These are phyloP conservation scores for Yamadazyma insecticola DNA, from an alignment of 805 yeast species.

Conservation along the genomic window DNA sequence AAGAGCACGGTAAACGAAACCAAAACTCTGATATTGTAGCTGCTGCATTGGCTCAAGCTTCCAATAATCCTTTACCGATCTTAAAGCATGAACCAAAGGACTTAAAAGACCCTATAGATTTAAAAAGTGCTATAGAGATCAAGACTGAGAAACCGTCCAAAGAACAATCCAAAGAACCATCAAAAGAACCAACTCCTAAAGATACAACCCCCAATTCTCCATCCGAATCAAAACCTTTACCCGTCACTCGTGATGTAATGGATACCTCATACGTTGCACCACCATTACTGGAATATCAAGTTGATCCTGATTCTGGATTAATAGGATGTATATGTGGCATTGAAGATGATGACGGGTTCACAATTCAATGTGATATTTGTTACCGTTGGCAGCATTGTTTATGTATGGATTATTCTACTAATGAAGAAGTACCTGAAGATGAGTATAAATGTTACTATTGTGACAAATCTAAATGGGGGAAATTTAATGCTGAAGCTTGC, in stretches of 20 bases:
- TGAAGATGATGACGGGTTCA: conserved; percentile 88
- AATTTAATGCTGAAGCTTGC: conserved; percentile 37
- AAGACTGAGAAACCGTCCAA: too few relatives aligned
- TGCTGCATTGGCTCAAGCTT: conserved; percentile 80
- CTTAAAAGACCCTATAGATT: too few relatives aligned
- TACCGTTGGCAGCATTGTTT: conserved; percentile 92
- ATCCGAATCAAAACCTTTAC: too few relatives aligned
- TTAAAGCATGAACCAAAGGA: too few relatives aligned
- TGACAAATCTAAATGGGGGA: conserved; percentile 42
- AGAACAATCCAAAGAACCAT: too few relatives aligned
- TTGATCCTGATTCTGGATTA: conserved; percentile 76
- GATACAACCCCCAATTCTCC: too few relatives aligned
- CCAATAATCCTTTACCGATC: conserved; percentile 65
- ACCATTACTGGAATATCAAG: conserved; percentile 47
- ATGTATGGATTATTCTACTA: conserved; percentile 76
- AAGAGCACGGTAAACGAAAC: conserved; percentile 28
- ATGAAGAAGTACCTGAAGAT: conserved; percentile 75
- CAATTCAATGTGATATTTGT: conserved; percentile 91
- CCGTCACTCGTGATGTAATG: too few relatives aligned
- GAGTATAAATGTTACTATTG: conserved; percentile 75
- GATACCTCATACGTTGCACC: conserved; percentile 27
- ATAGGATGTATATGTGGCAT: conserved; percentile 88
- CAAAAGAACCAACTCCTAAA: too few relatives aligned
- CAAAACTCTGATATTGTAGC: conserved; percentile 70
- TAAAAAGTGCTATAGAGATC: too few relatives aligned